A percentile compares a stretch with the other conserved stretches of the same genome.
Conservation (phyloP, 2,329 filamentous ascomycete genomes). For the Pseudogymnoascus pannorum region DNA sequence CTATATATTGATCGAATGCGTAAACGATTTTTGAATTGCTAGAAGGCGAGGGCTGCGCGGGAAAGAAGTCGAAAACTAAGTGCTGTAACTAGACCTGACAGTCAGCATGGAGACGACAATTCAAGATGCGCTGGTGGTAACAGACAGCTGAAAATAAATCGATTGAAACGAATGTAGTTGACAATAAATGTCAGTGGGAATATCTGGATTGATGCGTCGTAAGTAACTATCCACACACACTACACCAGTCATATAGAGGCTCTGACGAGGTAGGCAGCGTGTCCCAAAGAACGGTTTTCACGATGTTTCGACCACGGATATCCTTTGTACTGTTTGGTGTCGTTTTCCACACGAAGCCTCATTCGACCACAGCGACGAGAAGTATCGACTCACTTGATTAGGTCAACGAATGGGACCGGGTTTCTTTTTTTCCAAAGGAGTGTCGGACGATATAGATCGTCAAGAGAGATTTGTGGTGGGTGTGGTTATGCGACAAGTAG, state of each 20-base stretch:
- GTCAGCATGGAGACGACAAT: constrained; percentile 33
- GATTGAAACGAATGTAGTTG: constrained; percentile 51
- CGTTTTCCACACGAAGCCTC: not conserved
- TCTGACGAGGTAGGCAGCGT: not conserved
- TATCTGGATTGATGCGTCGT: constrained; percentile 17
- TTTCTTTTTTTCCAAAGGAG: constrained; percentile 26
- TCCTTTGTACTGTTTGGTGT: not conserved
- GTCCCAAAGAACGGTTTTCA: not conserved
- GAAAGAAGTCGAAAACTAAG: not conserved
- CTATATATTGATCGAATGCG: constrained; percentile 19
- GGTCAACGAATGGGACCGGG: constrained; percentile 21
- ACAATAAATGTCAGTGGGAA: constrained; percentile 39
- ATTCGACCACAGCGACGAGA: constrained; percentile 12
- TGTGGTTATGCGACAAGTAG: not conserved
- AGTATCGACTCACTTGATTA: constrained; percentile 24
- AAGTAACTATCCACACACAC: not conserved
- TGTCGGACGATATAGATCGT: constrained; percentile 20
- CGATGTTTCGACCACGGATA: not conserved
- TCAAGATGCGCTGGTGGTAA: not conserved
- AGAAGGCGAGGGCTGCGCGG: constrained; percentile 6
- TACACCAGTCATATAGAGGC: not conserved
- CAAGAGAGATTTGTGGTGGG: not conserved
- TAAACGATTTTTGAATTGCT: constrained; percentile 17
- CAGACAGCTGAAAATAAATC: constrained; percentile 27
- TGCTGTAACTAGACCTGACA: constrained; percentile 32